phyloP scores from a whole-genome alignment of 495 filamentous ascomycete species.

The Penicillium canariense region DNA sequence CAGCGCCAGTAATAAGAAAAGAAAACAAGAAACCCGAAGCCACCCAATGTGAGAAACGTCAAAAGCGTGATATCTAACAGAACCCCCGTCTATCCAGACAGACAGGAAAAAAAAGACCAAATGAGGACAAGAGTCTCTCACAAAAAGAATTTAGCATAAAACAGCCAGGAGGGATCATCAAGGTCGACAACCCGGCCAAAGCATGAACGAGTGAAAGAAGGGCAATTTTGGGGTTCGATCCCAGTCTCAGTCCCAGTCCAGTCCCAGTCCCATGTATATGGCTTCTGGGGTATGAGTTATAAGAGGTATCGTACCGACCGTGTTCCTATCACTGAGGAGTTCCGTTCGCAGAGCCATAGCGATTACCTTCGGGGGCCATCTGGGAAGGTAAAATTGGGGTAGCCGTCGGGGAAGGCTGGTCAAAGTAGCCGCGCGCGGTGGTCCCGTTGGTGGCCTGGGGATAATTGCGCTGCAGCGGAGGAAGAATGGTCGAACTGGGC shows the following conservation, averaged over 20 bases:
- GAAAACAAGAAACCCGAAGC: slow-evolving; percentile 15
- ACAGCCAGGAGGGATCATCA: slow-evolving; percentile 24
- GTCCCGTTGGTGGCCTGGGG: slow-evolving; percentile 33
- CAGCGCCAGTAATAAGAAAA: slow-evolving; percentile 21
- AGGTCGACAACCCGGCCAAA: slow-evolving; percentile 11
- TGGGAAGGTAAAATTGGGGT: slow-evolving; percentile 44
- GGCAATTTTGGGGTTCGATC: too few relatives aligned
- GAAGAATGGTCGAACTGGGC: slow-evolving; percentile 36
- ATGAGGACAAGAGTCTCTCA: slow-evolving; percentile 1
- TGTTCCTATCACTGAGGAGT: slow-evolving; percentile 34
- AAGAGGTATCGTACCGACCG: background rate
- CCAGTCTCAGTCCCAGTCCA: background rate
- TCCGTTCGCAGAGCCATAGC: slow-evolving; percentile 37
- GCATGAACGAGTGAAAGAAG: slow-evolving; percentile 15
- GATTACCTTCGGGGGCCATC: slow-evolving; percentile 36
- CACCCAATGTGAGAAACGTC: slow-evolving; percentile 21
- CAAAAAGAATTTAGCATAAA: slow-evolving; percentile 2
- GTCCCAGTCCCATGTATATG: background rate
- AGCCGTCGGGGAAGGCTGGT: slow-evolving; percentile 34
- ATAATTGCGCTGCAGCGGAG: slow-evolving; percentile 41
- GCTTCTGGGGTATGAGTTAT: background rate
- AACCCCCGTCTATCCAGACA: slow-evolving; percentile 32
- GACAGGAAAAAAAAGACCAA: slow-evolving; percentile 19
- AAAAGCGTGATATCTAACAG: slow-evolving; percentile 23
- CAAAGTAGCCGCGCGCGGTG: slow-evolving; percentile 35